phyloP scores from a whole-genome alignment of 768 basidiomycete species.

The Mycena latifolia region DNA sequence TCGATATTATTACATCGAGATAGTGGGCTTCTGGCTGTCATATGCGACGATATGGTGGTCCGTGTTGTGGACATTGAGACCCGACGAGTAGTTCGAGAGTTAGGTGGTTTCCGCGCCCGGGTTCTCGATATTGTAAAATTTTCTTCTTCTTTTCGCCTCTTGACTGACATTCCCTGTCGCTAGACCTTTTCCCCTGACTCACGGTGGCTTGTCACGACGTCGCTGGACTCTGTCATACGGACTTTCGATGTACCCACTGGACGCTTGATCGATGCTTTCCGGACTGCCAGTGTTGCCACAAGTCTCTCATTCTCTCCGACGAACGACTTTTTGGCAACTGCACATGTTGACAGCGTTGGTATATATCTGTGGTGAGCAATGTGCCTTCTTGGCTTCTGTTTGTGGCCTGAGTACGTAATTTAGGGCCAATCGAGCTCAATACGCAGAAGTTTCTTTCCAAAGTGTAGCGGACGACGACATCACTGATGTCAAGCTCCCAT shows the following conservation, averaged over 20 bases:
- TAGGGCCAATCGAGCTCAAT: conserved; percentile 97
- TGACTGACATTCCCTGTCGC: conserved; percentile 1
- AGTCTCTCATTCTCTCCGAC: conserved; percentile 95
- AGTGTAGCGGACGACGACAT: conserved; percentile 84
- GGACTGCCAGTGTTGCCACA: conserved; percentile 88
- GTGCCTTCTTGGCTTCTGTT: not conserved
- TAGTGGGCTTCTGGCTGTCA: conserved; percentile 83
- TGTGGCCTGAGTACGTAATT: conserved; percentile 17
- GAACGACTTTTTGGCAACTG: conserved; percentile 94
- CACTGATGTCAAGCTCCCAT: conserved; percentile 78
- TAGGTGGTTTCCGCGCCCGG: conserved; percentile 86
- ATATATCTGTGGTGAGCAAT: conserved; percentile 87
- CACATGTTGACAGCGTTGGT: conserved; percentile 95
- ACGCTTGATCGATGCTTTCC: conserved; percentile 91
- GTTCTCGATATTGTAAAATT: conserved; percentile 86
- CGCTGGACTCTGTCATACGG: conserved; percentile 91
- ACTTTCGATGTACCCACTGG: conserved; percentile 98
- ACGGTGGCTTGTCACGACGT: conserved; percentile 90
- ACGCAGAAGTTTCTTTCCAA: conserved; percentile 85
- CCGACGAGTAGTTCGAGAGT: conserved; percentile 85
- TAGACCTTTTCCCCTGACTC: conserved; percentile 97
- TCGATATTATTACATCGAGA: conserved; percentile 86
- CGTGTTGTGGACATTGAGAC: conserved; percentile 95
- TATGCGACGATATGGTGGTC: conserved; percentile 89
- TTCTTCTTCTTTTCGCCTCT: not conserved